Conservation (phyloP, 202 grass and related monocot species). For the Carex sylvatica region DNA sequence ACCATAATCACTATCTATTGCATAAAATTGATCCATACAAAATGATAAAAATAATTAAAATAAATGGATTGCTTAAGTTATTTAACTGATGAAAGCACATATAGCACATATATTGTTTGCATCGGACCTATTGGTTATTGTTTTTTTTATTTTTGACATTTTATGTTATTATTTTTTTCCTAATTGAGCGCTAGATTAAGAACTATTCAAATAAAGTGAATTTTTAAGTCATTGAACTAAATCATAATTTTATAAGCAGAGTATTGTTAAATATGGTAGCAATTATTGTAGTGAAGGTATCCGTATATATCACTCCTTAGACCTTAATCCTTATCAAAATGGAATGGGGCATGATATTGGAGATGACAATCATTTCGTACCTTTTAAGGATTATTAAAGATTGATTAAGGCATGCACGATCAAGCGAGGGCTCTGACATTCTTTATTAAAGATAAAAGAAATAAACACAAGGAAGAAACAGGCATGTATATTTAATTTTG, state of each 20-base stretch:
- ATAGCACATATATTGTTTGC: not conserved
- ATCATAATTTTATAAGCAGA: not conserved
- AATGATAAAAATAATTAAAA: too few relatives aligned
- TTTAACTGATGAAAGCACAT: not conserved
- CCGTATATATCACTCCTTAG: too few relatives aligned
- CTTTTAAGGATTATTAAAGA: not conserved
- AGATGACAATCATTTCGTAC: not conserved
- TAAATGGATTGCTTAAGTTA: not conserved
- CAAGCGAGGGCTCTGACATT: too few relatives aligned
- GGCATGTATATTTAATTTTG: not conserved
- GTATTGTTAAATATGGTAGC: not conserved
- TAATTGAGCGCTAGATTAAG: too few relatives aligned
- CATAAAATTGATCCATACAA: too few relatives aligned
- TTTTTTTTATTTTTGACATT: too few relatives aligned
- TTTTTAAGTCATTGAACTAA: not conserved
- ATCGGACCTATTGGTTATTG: not conserved
- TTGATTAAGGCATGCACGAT: constrained; percentile 22
- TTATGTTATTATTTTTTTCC: too few relatives aligned
- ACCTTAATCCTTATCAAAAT: not conserved
- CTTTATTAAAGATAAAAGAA: too few relatives aligned
- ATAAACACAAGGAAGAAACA: not conserved
- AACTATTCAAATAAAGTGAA: not conserved
- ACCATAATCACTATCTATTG: not conserved
- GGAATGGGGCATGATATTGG: not conserved
- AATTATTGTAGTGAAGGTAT: not conserved